These are phyloP conservation scores for Neonectria ditissima DNA, from an alignment of 2,329 filamentous ascomycete species.

Conservation along the genomic window DNA sequence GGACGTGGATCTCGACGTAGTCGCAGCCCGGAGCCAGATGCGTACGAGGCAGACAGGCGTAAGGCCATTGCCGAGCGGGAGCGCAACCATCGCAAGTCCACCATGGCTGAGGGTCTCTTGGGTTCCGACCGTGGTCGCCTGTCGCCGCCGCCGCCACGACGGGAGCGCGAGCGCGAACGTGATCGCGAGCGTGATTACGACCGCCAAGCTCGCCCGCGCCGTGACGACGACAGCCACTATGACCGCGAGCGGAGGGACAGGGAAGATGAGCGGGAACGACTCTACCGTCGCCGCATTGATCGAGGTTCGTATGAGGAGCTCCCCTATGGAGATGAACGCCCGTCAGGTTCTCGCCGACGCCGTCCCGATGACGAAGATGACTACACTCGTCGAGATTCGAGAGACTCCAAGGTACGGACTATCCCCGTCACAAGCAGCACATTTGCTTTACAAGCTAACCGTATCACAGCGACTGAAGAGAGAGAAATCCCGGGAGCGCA, in stretches of 20 bases:
- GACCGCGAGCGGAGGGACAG: conserved; percentile 88
- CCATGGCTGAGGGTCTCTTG: conserved; percentile 73
- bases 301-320: conserved; percentile 86
- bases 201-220: conserved; percentile 65
- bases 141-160: conserved; percentile 55
- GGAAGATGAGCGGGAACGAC: conserved; percentile 89
- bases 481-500: conserved; percentile 70
- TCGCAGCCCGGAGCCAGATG: conserved; percentile 90
- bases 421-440: neutral
- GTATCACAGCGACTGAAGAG: conserved; percentile 65
- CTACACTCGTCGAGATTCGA: conserved; percentile 71
- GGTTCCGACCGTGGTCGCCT: conserved; percentile 63
- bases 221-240: conserved; percentile 76
- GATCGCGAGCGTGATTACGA: conserved; percentile 60
- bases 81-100: conserved; percentile 87
- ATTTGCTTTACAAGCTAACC: conserved; percentile 43
- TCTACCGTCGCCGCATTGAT: conserved; percentile 83
- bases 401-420: conserved; percentile 72
- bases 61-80: conserved; percentile 95
- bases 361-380: conserved; percentile 83
- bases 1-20: conserved; percentile 73
- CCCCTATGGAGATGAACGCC: conserved; percentile 84
- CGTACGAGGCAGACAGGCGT: conserved; percentile 94
- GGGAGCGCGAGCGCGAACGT: conserved; percentile 57
- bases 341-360: conserved; percentile 76